A percentile compares a stretch with the other conserved stretches of the same genome.
Conservation (phyloP, 805 yeast genomes). For the Debaryomyces hansenii region DNA sequence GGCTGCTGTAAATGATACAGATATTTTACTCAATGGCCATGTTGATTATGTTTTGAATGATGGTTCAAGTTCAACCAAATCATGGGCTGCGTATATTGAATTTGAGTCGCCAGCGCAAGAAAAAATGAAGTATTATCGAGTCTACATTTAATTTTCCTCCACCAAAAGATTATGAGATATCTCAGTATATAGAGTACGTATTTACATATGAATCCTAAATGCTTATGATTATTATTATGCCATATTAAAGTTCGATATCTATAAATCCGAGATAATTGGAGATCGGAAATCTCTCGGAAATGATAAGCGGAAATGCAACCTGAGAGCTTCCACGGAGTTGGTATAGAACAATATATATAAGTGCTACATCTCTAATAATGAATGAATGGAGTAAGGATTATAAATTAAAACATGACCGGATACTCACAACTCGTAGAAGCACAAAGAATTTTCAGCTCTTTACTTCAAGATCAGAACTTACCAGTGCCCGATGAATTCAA, state of each 20-base stretch:
- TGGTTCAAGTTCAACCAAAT: constrained; percentile 5
- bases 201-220: too few relatives aligned
- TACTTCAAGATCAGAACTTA: constrained; percentile 6
- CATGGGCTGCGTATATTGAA: constrained; percentile 10
- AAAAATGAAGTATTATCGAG: constrained; percentile 11
- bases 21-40: constrained; percentile 9
- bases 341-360: not conserved
- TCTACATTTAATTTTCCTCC: constrained; percentile 9
- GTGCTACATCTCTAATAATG: too few relatives aligned
- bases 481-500: constrained; percentile 16
- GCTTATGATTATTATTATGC: too few relatives aligned
- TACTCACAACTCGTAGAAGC: constrained; percentile 12
- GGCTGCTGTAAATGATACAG: constrained; percentile 3
- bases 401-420: too few relatives aligned
- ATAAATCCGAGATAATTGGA: too few relatives aligned
- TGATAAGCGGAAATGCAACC: too few relatives aligned
- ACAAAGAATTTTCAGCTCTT: constrained; percentile 5
- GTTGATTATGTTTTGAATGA: constrained; percentile 12
- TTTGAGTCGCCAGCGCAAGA: constrained; percentile 2
- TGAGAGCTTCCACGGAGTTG: not conserved
- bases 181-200: too few relatives aligned
- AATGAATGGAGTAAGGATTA: too few relatives aligned
- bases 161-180: too few relatives aligned
- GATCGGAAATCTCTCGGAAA: too few relatives aligned
- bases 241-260: too few relatives aligned